Base-by-base conservation (phyloP, 2,329 filamentous ascomycete genomes). In the Penicillium italicum region DNA sequence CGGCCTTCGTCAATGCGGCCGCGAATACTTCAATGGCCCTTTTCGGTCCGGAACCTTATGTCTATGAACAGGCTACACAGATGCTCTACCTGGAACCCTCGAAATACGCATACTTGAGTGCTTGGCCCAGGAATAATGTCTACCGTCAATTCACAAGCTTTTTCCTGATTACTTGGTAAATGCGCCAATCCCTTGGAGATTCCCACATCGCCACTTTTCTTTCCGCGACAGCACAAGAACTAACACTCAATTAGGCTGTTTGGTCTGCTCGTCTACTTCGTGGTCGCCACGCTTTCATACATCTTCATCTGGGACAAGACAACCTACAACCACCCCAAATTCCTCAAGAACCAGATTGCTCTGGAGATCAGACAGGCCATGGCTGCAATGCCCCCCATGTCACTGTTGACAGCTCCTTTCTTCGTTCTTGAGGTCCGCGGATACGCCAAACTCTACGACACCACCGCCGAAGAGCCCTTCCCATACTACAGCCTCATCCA, bases 241-340 rank as follows among this genome's bases (percentile, higher is more conserved):
- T 61, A 37, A 61, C 52, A 5, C 4, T 33, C 10, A 44, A 24
- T 33, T 67, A 97, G 92, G 87, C 73, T 96, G 65, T 96, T 96
- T 67, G 93, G 92, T 53, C 75, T 92, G 33, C 62, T 91, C 44
- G 80, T 94, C 53, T 97, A 97, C 81, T 96, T 93, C 73, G 67
- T 90, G 62, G 91, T 90, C 70, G 89, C 92, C 4, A 82, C 86
- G 6, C 80, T 95, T 18, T 96, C 91, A 16, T 97, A 95, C 76
- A 67, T 87, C 68, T 88, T 96, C 77, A 81, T 97, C 70, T 97
- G 96, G 78, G 92, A 97, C 76, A 94, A 97, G 76, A 83, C 85
- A 40, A 94, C 90, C 42, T 85, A 93, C 76, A 80, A 90, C 50
- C 93, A 97, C 73, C 93, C 93, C 45, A 94, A 94, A 71, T 97